Evolutionary conservation across 441 rosid genomes (phyloP), one percentile per base, ranked within the genome.

Genomic region (Aleurites moluccanus): DNA sequence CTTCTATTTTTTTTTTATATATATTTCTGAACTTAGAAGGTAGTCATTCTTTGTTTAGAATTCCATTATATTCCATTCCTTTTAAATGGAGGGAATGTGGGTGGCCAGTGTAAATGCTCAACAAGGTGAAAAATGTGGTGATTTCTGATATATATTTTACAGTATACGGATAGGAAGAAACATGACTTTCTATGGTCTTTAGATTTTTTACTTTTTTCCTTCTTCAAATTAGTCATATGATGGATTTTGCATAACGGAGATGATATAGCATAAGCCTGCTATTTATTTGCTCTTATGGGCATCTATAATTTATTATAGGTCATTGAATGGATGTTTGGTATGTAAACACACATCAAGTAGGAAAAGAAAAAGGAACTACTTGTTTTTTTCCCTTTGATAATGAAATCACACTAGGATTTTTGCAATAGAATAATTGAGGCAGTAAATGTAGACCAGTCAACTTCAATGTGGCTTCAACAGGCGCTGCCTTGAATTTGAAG

Each of bases 401-500:
- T 56, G 67, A 62, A 47, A 25, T 55, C 52, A 53, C 11, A 11
- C 10, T 15, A 45, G 67, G 72, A 30, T 77, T 60, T 83, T 50
- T 75, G 45, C 81, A 15, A 65, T 75, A 67, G 75, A 84, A 69
- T 83, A 80, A 78, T 78, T 67, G 40, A 33, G 53, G 72, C 25
- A 38, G 30, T 75, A 52, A 69, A 73, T 85, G 81, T 69, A 86
- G 78, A 78, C 60, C 75, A 67, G 75, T 66, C 86, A 83, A 70
- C 80, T 81, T 63, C 90, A 88, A 44, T 86, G 86, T 68, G 86
- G 87, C 75, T 55, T 86, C 81, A 88, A 88, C 68, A 85, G 89
- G 67, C 88, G 92, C 62, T 87, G 92, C 78, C 91, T 89, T 81
- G 91, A 84, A 69, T 88, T 90, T 77, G 88, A 80, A 82, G 88